Evolutionary conservation across 2,329 filamentous ascomycete genomes (phyloP).

Genomic region (Verticillium isaacii): DNA sequence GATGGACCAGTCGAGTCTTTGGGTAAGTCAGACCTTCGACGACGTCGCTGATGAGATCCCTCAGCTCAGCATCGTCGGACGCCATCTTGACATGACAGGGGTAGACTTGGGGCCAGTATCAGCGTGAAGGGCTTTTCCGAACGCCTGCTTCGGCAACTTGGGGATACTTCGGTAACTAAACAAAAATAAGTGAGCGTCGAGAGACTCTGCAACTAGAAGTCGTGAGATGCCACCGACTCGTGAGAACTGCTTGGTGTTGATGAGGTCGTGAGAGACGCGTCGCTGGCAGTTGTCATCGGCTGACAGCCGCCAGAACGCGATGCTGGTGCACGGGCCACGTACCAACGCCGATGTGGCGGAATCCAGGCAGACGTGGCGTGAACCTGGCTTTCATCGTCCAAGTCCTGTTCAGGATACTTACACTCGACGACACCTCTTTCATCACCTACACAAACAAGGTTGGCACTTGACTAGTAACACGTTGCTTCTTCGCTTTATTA

Average conservation of each 20-base stretch:
- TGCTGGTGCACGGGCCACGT: background rate
- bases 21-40: constrained; percentile 14
- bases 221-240: background rate
- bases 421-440: background rate
- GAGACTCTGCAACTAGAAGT: background rate
- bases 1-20: background rate
- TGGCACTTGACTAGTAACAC: background rate
- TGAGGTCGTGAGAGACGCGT: background rate
- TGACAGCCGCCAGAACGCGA: background rate
- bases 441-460: background rate
- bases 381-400: background rate
- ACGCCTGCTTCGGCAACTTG: background rate
- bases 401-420: background rate
- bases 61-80: constrained; percentile 25
- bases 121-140: background rate
- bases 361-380: background rate
- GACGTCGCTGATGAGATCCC: constrained; percentile 30
- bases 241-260: background rate
- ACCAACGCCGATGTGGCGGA: background rate
- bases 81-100: constrained; percentile 9
- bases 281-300: background rate
- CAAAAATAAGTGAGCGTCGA: background rate
- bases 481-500: background rate
- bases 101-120: background rate
- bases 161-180: background rate